phyloP scores from a whole-genome alignment of 768 basidiomycete species.

The Leccinum imitatum region DNA sequence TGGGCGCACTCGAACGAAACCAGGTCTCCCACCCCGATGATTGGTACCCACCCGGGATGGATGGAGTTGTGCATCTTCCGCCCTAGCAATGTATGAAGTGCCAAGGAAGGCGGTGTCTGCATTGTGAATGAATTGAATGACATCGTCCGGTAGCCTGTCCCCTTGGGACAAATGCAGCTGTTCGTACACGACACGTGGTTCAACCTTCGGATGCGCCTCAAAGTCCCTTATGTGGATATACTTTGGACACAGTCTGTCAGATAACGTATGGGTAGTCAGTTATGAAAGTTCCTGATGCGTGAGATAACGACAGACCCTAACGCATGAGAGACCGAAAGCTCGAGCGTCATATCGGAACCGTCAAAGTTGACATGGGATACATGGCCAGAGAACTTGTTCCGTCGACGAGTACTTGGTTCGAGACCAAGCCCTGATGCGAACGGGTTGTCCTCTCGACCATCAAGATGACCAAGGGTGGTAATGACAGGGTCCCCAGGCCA shows the following conservation, averaged over 20 bases:
- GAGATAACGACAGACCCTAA: slow-evolving; percentile 44
- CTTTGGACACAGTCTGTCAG: slow-evolving; percentile 58
- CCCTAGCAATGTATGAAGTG: slow-evolving; percentile 45
- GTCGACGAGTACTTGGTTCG: slow-evolving; percentile 53
- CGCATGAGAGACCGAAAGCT: slow-evolving; percentile 52
- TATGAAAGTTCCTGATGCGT: neutral
- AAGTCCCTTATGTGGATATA: slow-evolving; percentile 58
- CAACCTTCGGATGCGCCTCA: slow-evolving; percentile 36
- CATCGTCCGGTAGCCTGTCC: slow-evolving; percentile 49
- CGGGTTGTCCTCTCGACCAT: slow-evolving; percentile 17
- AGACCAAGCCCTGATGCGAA: slow-evolving; percentile 60
- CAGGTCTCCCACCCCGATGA: slow-evolving; percentile 61
- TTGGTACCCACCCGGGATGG: slow-evolving; percentile 66
- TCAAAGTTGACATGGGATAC: slow-evolving; percentile 35
- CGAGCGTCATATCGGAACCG: slow-evolving; percentile 35
- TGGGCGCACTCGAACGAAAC: slow-evolving; percentile 59
- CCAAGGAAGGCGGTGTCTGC: slow-evolving; percentile 59
- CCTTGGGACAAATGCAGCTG: slow-evolving; percentile 29
- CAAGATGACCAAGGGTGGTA: slow-evolving; percentile 31
- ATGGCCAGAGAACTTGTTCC: slow-evolving; percentile 62
- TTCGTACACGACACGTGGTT: slow-evolving; percentile 38
- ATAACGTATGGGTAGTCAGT: neutral
- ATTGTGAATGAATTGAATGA: slow-evolving; percentile 45
- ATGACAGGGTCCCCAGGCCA: slow-evolving; percentile 54
- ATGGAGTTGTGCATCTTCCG: slow-evolving; percentile 38